Conservation (phyloP, 2,329 filamentous ascomycete genomes). For the Botryosphaeria dothidea region DNA sequence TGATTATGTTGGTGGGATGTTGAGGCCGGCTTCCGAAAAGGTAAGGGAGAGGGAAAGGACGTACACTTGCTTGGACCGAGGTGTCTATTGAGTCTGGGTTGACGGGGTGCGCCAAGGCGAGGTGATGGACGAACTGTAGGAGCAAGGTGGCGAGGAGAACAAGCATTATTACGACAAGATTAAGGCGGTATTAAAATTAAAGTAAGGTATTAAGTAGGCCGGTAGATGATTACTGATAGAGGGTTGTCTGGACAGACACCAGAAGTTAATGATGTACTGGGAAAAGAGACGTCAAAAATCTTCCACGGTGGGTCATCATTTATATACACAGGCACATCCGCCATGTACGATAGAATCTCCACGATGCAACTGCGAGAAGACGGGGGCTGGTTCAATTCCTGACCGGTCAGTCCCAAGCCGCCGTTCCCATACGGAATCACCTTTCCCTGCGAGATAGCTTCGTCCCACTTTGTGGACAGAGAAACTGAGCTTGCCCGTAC, state of each 20-base stretch:
- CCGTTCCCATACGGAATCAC: not conserved
- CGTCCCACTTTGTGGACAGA: not conserved
- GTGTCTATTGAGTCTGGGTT: not conserved
- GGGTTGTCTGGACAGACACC: too few species aligned
- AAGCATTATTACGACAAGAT: not conserved
- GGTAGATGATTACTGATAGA: too few species aligned
- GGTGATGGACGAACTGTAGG: not conserved
- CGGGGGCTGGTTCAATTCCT: slow-evolving; percentile 13
- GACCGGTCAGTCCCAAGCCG: not conserved
- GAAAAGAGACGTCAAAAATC: not conserved
- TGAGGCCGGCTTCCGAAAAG: too few species aligned
- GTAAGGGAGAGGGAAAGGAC: not conserved
- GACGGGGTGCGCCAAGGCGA: not conserved
- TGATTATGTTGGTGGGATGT: too few species aligned
- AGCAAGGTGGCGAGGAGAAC: not conserved
- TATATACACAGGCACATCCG: too few species aligned
- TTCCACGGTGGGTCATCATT: not conserved
- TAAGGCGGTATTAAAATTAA: not conserved
- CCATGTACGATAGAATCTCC: too few species aligned
- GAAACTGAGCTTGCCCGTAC: not conserved
- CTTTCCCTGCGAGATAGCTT: not conserved
- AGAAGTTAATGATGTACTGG: not conserved
- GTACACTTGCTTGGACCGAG: not conserved
- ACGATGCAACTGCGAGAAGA: not conserved
- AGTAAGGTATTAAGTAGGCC: not conserved